Evolutionary conservation across 306 rosid species (phyloP), one percentile per base, ranked within the genome.

Genomic region (Urtica urens): DNA sequence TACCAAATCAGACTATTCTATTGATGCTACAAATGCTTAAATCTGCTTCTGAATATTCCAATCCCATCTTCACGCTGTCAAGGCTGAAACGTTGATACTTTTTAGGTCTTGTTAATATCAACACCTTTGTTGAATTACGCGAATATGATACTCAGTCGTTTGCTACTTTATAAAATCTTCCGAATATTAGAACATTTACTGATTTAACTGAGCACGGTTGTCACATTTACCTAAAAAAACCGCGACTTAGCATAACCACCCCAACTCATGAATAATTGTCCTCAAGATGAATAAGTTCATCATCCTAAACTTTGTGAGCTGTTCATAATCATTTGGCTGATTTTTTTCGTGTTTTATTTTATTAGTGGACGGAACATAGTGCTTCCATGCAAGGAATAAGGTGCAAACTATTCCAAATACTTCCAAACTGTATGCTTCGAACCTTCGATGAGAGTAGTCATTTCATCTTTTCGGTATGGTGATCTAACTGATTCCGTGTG

Each of bases 21-120:
- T 85, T 95, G 99, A 90, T 77, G 73, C 63, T 81, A 27, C 59
- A 73, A 54, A 72, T 85, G 94, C 81, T 90, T 31, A 66, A 59
- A 59, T 64, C 85, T 45, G 94, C 92, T 66, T 85, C 95, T 19
- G 66, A 68, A 9, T 72, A 71, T 75, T 73, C 72, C 62, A 37
- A 67, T 68, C 99, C 46, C 85, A 78, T 41, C 79, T 90, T 55
- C 73, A 77, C 54, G 86, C 94, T 56, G 61, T 81, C 41, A 85
- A 81, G 69, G 78, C 95, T 59, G 83, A 81, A 66, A 79, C 78
- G 20, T 64, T 90, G 73, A 60, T 85, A 48, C 82, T 90, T 40
- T 68, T 71, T 84, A 85, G 99, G 95, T 90, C 41, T 59, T n/a
- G n/a, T n/a, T n/a, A n/a, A 52, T 25, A 27, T 58, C 33, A 38